Evolutionary conservation across 1,284 basidiomycete genomes (phyloP).

Genomic region (Porogramme epimiltina): DNA sequence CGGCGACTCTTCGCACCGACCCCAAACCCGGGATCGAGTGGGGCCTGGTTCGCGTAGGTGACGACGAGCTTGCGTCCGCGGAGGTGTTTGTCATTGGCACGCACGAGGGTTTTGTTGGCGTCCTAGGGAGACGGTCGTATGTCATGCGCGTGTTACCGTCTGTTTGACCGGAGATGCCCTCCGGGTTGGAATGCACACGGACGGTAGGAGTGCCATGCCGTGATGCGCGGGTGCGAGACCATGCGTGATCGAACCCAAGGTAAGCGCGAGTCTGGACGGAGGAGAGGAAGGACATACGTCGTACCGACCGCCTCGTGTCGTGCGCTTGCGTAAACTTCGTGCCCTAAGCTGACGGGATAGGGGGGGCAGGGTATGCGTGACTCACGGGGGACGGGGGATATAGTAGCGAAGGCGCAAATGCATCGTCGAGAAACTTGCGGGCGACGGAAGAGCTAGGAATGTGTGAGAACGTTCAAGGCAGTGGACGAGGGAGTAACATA

Average conservation of each 20-base stretch:
- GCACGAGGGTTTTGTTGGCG: conserved; percentile 77
- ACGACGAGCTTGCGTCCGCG: conserved; percentile 88
- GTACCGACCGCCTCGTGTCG: no score
- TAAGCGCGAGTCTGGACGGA: conserved; percentile 39
- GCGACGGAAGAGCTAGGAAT: no score
- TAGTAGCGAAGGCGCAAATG: no score
- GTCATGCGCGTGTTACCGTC: conserved; percentile 9
- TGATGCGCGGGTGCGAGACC: conserved; percentile 14
- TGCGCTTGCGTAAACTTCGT: no score
- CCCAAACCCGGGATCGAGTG: conserved; percentile 39
- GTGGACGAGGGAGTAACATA: no score
- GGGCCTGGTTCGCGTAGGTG: conserved; percentile 86
- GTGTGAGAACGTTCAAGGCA: no score
- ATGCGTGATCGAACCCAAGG: conserved; percentile 45
- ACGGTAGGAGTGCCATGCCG: conserved; percentile 14
- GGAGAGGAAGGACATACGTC: conserved; percentile 62
- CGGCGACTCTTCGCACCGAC: conserved; percentile 36
- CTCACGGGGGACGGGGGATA: no score
- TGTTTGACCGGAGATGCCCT: conserved; percentile 12
- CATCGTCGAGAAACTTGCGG: no score
- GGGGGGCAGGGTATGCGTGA: no score
- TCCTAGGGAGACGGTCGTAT: conserved; percentile 57
- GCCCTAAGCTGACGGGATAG: no score
- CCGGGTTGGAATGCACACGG: conserved; percentile 20
- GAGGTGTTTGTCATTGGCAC: conserved; percentile 80